Base-by-base conservation (phyloP, 176 grass and related monocot species). In the Chloris gayana region DNA sequence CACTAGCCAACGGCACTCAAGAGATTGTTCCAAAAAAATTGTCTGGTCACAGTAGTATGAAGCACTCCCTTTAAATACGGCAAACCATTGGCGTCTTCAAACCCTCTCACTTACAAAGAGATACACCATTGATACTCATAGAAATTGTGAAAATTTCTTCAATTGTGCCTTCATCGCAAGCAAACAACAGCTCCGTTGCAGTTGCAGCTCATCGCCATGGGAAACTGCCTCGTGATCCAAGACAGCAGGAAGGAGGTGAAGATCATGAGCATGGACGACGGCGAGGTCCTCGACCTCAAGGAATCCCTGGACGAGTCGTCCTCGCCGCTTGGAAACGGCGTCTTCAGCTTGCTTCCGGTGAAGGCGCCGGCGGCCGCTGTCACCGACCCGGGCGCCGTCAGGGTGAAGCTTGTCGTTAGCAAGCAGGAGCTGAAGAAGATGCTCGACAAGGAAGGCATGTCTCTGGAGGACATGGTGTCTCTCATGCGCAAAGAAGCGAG, bases 401-500 rank as follows among this genome's bases (percentile, higher is more conserved):
- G 85, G 79, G 84, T 96, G 67, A 96, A 93, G 90, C 67, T 96
- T 56, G 85, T 96, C 14, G 50, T 96, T 68, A 88, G 85, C 37
- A 96, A 89, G 83, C 87, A 90, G 67, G 85, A 93, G 83, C 81
- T 96, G 6, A 83, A 75, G 81, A 85, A 59, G 75, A 92, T 96
- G 87, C 86, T 96, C 7, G 71, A 21, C 17, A 86, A 82, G 37
- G 87, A 90, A 6, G 80, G 24, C 47, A 6, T 86, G 44, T 84
- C 93, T 0, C 9, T 90, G 18, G 82, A 74, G 24, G 85, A 82
- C 49, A 72, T 96, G 87, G 67, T 86, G 24, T 64, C 85, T 12
- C 61, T 85, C 53, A 51, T 96, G 65, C 90, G 67, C 14, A 86
- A 19, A 72, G 69, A 89, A 38, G 22, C 67, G 14, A 63, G 22